Evolutionary conservation across 129 eudicot genomes (phyloP).

Genomic region (Apium graveolens): DNA sequence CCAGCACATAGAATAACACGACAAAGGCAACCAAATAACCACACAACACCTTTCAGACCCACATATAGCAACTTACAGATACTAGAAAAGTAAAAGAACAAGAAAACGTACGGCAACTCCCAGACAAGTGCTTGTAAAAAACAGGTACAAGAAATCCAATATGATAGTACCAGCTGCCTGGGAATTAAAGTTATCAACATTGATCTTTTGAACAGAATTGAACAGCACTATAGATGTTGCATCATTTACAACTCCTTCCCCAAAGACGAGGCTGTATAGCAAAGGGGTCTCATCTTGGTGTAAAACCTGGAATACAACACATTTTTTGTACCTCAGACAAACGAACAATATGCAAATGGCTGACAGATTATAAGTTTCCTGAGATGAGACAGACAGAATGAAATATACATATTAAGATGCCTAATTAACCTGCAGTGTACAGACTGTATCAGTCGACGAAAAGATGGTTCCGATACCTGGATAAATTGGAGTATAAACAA

Average conservation of each 20-base stretch:
- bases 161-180: slow-evolving; percentile 45
- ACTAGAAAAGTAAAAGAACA: background rate
- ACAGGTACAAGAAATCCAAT: slow-evolving; percentile 66
- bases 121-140: slow-evolving; percentile 77
- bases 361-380: background rate
- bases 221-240: slow-evolving; percentile 95
- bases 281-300: slow-evolving; percentile 95
- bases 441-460: slow-evolving; percentile 94
- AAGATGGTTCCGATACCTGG: slow-evolving; percentile 83
- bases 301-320: slow-evolving; percentile 39
- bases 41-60: background rate
- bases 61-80: background rate
- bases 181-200: slow-evolving; percentile 38
- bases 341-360: background rate
- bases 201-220: slow-evolving; percentile 82
- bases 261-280: slow-evolving; percentile 90
- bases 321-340: background rate
- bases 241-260: slow-evolving; percentile 98
- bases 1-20: background rate
- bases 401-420: background rate
- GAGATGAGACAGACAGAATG: background rate
- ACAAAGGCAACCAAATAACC: background rate
- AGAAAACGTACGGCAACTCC: slow-evolving; percentile 57
- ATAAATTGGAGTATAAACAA: slow-evolving; percentile 10
- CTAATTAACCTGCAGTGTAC: slow-evolving; percentile 77